phyloP scores from a whole-genome alignment of 805 yeast species.

The Candida maesae region DNA sequence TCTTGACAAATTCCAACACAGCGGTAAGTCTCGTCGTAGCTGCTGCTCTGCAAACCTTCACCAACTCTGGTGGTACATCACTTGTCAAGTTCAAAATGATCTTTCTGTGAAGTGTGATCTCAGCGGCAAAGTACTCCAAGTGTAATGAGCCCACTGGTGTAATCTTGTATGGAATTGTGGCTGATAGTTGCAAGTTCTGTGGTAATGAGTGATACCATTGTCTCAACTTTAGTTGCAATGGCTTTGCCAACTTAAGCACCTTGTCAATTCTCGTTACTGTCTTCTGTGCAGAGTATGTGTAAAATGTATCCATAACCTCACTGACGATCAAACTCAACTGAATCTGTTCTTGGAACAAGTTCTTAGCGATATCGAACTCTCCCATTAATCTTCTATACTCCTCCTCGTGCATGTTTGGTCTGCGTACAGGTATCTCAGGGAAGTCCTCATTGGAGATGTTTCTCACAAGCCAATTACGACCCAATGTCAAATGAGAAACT shows the following conservation, averaged over 20 bases:
- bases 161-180: constrained; percentile 55
- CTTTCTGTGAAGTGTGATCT: constrained; percentile 78
- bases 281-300: constrained; percentile 62
- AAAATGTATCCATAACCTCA: constrained; percentile 68
- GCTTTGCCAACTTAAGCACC: constrained; percentile 74
- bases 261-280: constrained; percentile 57
- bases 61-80: constrained; percentile 48
- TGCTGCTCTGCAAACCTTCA: constrained; percentile 74
- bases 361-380: constrained; percentile 68
- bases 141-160: constrained; percentile 78
- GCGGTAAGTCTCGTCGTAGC: constrained; percentile 81
- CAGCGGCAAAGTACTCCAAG: constrained; percentile 84
- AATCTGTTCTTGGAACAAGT: constrained; percentile 63
- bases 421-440: constrained; percentile 54
- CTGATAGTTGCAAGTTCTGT: constrained; percentile 53
- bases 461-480: constrained; percentile 76
- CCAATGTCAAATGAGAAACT: constrained; percentile 74
- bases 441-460: constrained; percentile 68
- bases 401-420: constrained; percentile 19
- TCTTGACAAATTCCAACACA: constrained; percentile 51
- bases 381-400: constrained; percentile 27
- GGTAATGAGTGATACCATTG: constrained; percentile 79
- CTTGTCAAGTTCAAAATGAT: constrained; percentile 52
- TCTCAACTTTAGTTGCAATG: constrained; percentile 65
- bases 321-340: constrained; percentile 64